Conservation (phyloP, 495 filamentous ascomycete genomes). For the Penicillium silybi region DNA sequence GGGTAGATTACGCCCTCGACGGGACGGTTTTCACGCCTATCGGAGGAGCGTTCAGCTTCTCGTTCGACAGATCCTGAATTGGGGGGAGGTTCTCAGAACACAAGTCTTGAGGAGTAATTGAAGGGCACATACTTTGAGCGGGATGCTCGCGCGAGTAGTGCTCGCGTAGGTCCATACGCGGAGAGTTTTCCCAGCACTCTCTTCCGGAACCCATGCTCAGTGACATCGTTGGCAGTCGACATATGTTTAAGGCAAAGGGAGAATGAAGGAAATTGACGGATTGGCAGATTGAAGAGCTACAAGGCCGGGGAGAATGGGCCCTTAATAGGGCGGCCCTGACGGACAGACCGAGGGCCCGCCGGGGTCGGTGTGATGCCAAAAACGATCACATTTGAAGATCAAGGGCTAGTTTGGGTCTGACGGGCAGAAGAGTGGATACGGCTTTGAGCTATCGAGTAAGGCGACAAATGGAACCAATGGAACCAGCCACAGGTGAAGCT, state of each 20-base stretch:
- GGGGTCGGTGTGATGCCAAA: conserved; percentile 17
- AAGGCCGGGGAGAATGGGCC: conserved; percentile 3
- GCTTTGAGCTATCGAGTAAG: conserved; percentile 21
- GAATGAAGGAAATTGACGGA: too few relatives aligned
- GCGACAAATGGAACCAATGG: conserved; percentile 6
- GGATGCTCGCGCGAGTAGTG: conserved; percentile 25
- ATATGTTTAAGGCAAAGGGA: conserved; percentile 12
- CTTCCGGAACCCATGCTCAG: conserved; percentile 36
- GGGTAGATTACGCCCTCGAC: conserved; percentile 9
- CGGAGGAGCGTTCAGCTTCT: conserved; percentile 25
- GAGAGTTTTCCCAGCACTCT: conserved; percentile 37
- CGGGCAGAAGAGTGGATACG: conserved; percentile 13
- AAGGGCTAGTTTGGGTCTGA: conserved; percentile 29
- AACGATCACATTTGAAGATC: conserved; percentile 28
- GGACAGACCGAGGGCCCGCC: conserved; percentile 20
- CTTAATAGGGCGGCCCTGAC: not conserved
- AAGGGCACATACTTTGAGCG: conserved; percentile 31
- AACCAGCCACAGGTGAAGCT: conserved; percentile 16
- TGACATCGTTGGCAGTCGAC: conserved; percentile 31
- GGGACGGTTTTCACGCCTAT: conserved; percentile 17
- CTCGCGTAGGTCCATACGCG: conserved; percentile 30
- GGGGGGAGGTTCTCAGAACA: conserved; percentile 24
- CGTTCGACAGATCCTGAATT: conserved; percentile 20
- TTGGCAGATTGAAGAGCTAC: not conserved
- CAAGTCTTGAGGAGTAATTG: not conserved